A percentile compares a stretch with the other conserved stretches of the same genome.
Evolutionary conservation across 208 protist species (phyloP).

Genomic region (Acanthamoeba castellanii): DNA sequence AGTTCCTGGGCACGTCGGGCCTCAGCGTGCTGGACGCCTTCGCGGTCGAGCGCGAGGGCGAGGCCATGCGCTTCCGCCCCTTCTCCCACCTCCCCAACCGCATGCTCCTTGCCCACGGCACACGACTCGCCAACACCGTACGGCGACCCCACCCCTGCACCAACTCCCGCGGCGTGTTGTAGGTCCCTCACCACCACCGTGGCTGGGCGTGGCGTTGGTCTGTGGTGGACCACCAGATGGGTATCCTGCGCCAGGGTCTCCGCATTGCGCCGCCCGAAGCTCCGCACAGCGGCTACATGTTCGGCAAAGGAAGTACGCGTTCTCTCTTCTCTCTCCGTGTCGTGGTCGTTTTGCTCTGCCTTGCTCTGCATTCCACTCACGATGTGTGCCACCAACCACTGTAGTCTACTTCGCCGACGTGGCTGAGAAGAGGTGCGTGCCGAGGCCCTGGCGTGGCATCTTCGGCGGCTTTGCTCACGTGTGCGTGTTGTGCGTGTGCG

Average conservation of each 20-base stretch:
- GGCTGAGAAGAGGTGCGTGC: constrained; percentile 14
- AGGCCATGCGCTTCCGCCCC: constrained; percentile 14
- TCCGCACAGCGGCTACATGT: neutral
- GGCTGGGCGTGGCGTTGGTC: too few relatives aligned
- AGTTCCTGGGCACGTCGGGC: neutral
- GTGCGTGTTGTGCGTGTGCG: neutral
- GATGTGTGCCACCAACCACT: too few relatives aligned
- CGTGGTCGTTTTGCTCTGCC: neutral
- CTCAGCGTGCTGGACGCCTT: constrained; percentile 10
- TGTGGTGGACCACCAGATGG: neutral
- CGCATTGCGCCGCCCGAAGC: constrained; percentile 2
- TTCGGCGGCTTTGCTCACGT: neutral
- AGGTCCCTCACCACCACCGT: too few relatives aligned
- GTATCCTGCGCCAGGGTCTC: neutral
- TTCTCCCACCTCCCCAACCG: constrained; percentile 37
- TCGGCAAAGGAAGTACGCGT: constrained; percentile 56
- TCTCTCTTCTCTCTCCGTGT: neutral
- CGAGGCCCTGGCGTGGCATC: neutral
- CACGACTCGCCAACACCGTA: neutral
- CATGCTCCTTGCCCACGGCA: constrained; percentile 17
- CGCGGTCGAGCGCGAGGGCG: constrained; percentile 29
- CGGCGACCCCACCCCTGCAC: neutral
- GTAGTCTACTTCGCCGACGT: constrained; percentile 45
- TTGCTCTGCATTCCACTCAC: neutral
- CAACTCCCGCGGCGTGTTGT: neutral